These are phyloP conservation scores for Fusarium humuli DNA, from an alignment of 2,329 filamentous ascomycete species.

Conservation along the genomic window DNA sequence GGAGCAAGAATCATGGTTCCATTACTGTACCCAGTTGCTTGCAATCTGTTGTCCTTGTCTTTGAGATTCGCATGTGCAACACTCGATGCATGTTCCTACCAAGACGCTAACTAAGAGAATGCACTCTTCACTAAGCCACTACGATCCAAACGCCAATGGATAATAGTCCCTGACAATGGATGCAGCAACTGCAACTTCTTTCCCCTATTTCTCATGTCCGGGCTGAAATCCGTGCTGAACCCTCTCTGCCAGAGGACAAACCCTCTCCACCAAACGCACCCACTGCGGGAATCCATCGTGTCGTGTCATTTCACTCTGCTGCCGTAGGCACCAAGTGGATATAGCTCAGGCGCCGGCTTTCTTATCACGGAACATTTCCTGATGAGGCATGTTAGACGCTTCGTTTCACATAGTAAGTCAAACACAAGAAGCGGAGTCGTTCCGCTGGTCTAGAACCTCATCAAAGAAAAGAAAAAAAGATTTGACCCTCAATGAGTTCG, in stretches of 20 bases:
- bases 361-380: conserved; percentile 14
- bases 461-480: background rate
- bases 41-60: background rate
- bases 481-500: background rate
- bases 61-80: background rate
- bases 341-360: conserved; percentile 30
- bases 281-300: conserved; percentile 34
- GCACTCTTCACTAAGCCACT: background rate
- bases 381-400: conserved; percentile 3
- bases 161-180: background rate
- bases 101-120: background rate
- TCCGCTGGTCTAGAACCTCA: conserved; percentile 1
- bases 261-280: conserved; percentile 25
- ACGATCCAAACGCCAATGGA: background rate
- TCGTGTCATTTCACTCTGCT: conserved; percentile 29
- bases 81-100: background rate
- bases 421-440: background rate
- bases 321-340: conserved; percentile 35
- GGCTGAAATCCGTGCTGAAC: conserved; percentile 35
- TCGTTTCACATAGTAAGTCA: conserved; percentile 2
- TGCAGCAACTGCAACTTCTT: background rate
- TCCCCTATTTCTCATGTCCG: conserved; percentile 21
- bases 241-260: background rate
- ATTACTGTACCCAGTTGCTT: background rate
- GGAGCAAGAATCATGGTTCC: conserved; percentile 6